These are phyloP conservation scores for Aureobasidium musti DNA, from an alignment of 2,329 filamentous ascomycete species.

Conservation along the genomic window DNA sequence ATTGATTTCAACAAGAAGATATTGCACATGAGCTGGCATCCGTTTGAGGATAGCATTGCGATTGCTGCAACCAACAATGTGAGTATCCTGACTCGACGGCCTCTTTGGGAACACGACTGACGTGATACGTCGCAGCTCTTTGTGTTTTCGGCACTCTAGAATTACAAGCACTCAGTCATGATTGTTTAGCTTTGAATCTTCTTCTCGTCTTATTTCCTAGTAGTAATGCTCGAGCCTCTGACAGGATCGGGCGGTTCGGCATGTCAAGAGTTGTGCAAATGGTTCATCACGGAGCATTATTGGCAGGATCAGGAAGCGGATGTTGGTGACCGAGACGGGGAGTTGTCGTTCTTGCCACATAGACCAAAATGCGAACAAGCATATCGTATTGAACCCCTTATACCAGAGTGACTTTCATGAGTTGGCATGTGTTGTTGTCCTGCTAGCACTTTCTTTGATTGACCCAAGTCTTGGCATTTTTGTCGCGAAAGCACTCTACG, in stretches of 20 bases:
- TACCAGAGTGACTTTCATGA: neutral
- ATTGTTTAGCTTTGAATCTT: neutral
- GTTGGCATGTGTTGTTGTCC: neutral
- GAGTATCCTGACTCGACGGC: conserved; percentile 48
- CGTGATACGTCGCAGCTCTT: conserved; percentile 50
- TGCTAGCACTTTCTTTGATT: neutral
- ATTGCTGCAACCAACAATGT: conserved; percentile 99
- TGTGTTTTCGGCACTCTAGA: conserved; percentile 57
- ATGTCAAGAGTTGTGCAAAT: conserved; percentile 20
- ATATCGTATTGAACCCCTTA: neutral
- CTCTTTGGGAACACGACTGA: neutral
- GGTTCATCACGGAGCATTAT: conserved; percentile 13
- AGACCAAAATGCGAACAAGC: conserved; percentile 26
- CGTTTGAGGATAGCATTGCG: conserved; percentile 98
- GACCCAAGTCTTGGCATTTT: conserved; percentile 18
- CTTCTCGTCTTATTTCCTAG: conserved; percentile 12
- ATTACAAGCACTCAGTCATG: neutral
- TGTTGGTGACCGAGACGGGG: neutral
- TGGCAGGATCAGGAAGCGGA: neutral
- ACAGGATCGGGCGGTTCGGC: neutral
- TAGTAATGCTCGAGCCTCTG: conserved; percentile 11
- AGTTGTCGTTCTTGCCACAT: conserved; percentile 22
- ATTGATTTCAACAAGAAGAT: conserved; percentile 99
- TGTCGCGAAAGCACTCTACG: conserved; percentile 25
- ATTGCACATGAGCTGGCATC: conserved; percentile 99